phyloP scores from a whole-genome alignment of 352 stramenopile species.

The Globisporangium barbulae region DNA sequence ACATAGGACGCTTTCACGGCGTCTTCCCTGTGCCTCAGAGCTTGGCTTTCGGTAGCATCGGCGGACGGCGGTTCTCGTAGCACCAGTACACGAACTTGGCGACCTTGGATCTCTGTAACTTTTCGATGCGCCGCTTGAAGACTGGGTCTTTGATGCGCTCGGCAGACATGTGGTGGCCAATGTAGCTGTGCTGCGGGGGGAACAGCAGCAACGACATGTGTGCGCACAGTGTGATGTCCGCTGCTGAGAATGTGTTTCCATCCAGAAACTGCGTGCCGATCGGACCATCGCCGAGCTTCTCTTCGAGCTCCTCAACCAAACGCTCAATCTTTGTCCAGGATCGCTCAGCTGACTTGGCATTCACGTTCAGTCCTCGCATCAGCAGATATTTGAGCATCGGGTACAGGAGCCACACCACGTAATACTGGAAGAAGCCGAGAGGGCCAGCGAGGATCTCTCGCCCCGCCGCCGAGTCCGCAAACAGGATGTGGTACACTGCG shows the following conservation, averaged over 20 bases:
- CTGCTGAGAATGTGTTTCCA: constrained; percentile 38
- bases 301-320: constrained; percentile 20
- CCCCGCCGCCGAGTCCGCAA: constrained; percentile 21
- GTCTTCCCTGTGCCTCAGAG: constrained; percentile 5
- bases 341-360: constrained; percentile 20
- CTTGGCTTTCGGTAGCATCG: constrained; percentile 14
- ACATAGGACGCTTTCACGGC: not conserved
- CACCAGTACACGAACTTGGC: constrained; percentile 49
- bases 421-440: constrained; percentile 22
- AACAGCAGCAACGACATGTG: constrained; percentile 41
- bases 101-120: constrained; percentile 32
- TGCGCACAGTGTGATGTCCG: constrained; percentile 52
- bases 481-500: constrained; percentile 34
- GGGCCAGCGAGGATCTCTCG: constrained; percentile 23
- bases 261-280: constrained; percentile 37
- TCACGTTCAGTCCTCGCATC: constrained; percentile 30
- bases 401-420: constrained; percentile 21
- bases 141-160: constrained; percentile 18
- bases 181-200: constrained; percentile 35
- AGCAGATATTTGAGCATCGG: constrained; percentile 31
- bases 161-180: constrained; percentile 29
- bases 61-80: constrained; percentile 46
- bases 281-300: constrained; percentile 31
- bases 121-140: constrained; percentile 29
- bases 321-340: constrained; percentile 32